Base-by-base conservation (phyloP, 805 yeast species). In the Pichia sporocuriosa region DNA sequence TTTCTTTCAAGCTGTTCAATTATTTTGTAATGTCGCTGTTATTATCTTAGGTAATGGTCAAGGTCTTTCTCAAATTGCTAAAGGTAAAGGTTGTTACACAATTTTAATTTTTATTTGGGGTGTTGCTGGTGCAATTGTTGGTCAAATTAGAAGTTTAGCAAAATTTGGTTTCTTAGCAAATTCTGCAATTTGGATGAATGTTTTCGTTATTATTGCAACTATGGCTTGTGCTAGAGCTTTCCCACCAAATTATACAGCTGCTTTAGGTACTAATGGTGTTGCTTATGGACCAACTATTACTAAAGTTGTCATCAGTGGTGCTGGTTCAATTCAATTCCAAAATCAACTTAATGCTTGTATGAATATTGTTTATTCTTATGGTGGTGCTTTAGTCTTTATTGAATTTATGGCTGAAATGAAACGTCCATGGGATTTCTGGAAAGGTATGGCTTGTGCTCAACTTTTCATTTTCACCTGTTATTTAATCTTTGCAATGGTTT, bases 281-380 rank as follows among this genome's bases (percentile, higher is more conserved):
- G 25, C 32, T n/a, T 40, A 46, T 12, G 63, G 62, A 19, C 58
- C 55, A 21, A 53, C 59, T 42, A 49, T 55, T 26, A 47, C 54
- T 35, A 63, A 63, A 41, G 40, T 35, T 32, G 40, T 41, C 17
- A 16, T 41, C 17, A 22, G 31, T 25, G 40, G 44, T 26, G 58
- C 66, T 23, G 35, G 35, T 29, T 54, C 54, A 32, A 69, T 66
- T 27, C 52, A 64, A 51, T 41, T 35, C 17, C 40, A 35, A 31
- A 27, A 21, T 19, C 44, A 41, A 36, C 12, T 41, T 2, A 41
- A 41, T 20, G 44, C 44, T 15, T 41, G 44, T 31, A 68, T 68
- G 65, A 69, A 70, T 54, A 68, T 69, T 54, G 72, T 70, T 26
- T 70, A 66, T 47, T 66, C 75, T 7, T 70, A 68, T 60, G 75